Conservation (phyloP, 1,139 yeast species). For the Yamadazyma conglobata region DNA sequence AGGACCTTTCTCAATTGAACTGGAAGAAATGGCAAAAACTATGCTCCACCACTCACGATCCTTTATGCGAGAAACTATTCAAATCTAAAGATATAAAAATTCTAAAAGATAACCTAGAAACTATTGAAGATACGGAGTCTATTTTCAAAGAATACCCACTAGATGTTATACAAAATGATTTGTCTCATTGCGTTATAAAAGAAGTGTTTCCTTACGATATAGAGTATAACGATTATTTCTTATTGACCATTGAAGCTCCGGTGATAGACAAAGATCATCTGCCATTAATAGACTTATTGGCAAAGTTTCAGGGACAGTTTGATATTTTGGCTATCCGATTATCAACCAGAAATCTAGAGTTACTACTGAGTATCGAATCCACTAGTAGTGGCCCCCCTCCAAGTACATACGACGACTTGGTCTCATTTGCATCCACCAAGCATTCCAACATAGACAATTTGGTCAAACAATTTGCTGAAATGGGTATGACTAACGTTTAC, state of each 20-base stretch:
- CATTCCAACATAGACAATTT: constrained; percentile 15
- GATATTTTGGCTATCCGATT: constrained; percentile 30
- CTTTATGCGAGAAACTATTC: constrained; percentile 9
- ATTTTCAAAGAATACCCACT: constrained; percentile 8
- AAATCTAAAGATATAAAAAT: constrained; percentile 7
- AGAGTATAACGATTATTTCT: constrained; percentile 22
- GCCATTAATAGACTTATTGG: constrained; percentile 21
- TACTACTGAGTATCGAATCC: constrained; percentile 4
- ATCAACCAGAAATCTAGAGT: constrained; percentile 9
- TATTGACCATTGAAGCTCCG: constrained; percentile 22
- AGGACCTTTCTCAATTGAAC: constrained; percentile 1
- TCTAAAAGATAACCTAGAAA: constrained; percentile 4
- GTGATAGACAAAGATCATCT: constrained; percentile 19
- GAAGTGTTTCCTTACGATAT: constrained; percentile 32
- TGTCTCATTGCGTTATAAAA: constrained; percentile 7
- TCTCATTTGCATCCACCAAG: constrained; percentile 6
- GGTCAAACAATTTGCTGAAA: constrained; percentile 25
- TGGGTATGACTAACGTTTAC: constrained; percentile 29
- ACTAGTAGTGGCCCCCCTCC: neutral
- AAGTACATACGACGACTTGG: constrained; percentile 8
- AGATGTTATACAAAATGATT: constrained; percentile 1
- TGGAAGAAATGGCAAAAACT: neutral
- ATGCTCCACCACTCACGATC: neutral
- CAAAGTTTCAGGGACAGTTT: constrained; percentile 17
- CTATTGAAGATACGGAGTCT: constrained; percentile 2